Conservation (phyloP, 2,329 filamentous ascomycete species). For the Scorias spongiosa region DNA sequence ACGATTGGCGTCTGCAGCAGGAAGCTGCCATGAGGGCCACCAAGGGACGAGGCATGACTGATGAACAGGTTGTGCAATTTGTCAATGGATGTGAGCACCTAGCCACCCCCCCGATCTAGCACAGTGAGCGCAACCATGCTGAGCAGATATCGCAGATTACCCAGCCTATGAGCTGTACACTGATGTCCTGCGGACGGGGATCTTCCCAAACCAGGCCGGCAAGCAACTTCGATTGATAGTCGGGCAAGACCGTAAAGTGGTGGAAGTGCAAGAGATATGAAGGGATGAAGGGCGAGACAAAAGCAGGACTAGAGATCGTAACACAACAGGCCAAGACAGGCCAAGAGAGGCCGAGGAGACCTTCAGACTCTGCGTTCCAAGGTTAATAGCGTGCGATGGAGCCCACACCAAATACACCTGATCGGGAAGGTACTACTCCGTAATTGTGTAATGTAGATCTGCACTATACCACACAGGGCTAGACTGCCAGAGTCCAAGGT, state of each 20-base stretch:
- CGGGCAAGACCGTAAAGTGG: conserved; percentile 30
- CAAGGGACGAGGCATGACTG: conserved; percentile 65
- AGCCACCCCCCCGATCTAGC: background rate
- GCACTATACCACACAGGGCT: no score
- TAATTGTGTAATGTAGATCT: no score
- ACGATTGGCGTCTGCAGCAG: conserved; percentile 71
- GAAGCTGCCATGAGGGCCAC: conserved; percentile 52
- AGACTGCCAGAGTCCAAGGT: no score
- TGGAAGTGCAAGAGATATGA: conserved; percentile 11
- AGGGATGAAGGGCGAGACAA: no score
- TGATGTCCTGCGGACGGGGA: conserved; percentile 32
- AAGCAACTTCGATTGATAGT: conserved; percentile 37
- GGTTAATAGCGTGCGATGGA: no score
- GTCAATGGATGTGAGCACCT: conserved; percentile 45
- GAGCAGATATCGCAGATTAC: conserved; percentile 19
- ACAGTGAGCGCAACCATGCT: background rate
- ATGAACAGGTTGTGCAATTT: conserved; percentile 63
- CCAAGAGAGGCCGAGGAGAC: no score
- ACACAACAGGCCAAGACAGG: no score
- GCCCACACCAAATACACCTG: no score
- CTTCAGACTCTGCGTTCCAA: no score
- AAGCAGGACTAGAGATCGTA: no score
- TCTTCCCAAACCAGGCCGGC: conserved; percentile 28
- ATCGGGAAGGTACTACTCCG: no score
- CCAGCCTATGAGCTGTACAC: conserved; percentile 44